Conservation (phyloP, 345 rosid genomes). For the Gynandropsis gynandra region DNA sequence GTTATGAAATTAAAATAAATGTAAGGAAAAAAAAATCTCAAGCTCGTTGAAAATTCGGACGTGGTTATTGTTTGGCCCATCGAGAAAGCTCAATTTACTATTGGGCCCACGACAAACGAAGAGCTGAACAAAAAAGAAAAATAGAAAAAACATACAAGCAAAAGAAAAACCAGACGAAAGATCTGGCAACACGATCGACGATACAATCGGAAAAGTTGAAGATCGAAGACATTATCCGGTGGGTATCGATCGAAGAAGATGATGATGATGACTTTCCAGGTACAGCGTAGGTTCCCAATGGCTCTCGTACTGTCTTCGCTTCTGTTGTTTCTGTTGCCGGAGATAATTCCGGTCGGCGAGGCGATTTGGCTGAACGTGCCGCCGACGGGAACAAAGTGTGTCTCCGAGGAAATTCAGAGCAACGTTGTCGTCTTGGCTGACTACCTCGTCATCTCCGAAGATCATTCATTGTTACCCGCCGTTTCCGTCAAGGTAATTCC, state of each 20-base stretch:
- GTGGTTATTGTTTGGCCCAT: too few relatives aligned
- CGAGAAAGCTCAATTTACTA: too few relatives aligned
- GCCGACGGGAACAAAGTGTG: slow-evolving; percentile 64
- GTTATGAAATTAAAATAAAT: too few relatives aligned
- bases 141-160: too few relatives aligned
- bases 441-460: slow-evolving; percentile 61
- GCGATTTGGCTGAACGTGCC: slow-evolving; percentile 83
- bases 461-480: slow-evolving; percentile 40
- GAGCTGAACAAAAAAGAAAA: too few relatives aligned
- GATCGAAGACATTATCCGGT: too few relatives aligned
- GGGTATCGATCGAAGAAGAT: neutral
- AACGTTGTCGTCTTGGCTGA: slow-evolving; percentile 80
- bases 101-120: too few relatives aligned
- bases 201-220: too few relatives aligned
- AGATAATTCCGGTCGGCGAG: slow-evolving; percentile 24
- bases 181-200: too few relatives aligned
- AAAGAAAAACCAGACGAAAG: too few relatives aligned
- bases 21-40: too few relatives aligned
- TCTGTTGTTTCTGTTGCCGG: neutral
- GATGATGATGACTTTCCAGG: slow-evolving; percentile 11
- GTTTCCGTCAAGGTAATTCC: slow-evolving; percentile 61
- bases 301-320: slow-evolving; percentile 17
- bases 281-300: slow-evolving; percentile 10
- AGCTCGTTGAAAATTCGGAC: too few relatives aligned
- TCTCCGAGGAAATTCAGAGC: slow-evolving; percentile 82